phyloP scores from a whole-genome alignment of 768 basidiomycete species.

The Cyclocybe cylindracea region DNA sequence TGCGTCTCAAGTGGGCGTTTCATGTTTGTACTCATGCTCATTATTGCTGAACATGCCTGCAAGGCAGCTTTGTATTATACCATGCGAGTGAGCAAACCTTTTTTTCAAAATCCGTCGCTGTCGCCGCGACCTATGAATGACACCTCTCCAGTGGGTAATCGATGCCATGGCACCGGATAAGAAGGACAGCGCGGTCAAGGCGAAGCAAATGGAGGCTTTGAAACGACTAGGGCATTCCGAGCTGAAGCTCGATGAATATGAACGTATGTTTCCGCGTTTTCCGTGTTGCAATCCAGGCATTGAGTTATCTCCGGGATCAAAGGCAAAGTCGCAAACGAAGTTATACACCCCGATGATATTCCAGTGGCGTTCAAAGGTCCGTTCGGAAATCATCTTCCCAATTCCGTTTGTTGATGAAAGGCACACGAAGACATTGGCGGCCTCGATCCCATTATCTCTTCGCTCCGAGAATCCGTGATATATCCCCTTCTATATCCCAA shows the following conservation, averaged over 20 bases:
- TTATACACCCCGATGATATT: conserved; percentile 92
- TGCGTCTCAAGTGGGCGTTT: conserved; percentile 48
- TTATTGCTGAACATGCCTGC: conserved; percentile 21
- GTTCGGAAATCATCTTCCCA: conserved; percentile 15
- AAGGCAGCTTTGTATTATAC: conserved; percentile 84
- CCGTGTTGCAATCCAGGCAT: neutral
- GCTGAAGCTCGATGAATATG: conserved; percentile 87
- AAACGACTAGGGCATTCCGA: conserved; percentile 70
- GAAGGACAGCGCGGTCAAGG: conserved; percentile 63
- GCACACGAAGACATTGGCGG: conserved; percentile 77
- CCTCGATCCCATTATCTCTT: conserved; percentile 85
- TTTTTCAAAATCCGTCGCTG: neutral
- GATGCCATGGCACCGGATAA: conserved; percentile 52
- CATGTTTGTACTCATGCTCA: conserved; percentile 4
- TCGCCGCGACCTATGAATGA: neutral
- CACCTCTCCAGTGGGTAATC: conserved; percentile 58
- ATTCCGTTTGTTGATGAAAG: conserved; percentile 15
- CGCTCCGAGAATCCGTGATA: conserved; percentile 93
- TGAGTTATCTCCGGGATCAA: conserved; percentile 4
- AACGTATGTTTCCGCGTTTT: conserved; percentile 52
- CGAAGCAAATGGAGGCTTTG: conserved; percentile 70
- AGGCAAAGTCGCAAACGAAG: conserved; percentile 89
- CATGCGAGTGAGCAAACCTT: conserved; percentile 52
- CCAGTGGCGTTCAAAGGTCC: conserved; percentile 70
- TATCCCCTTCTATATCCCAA: conserved; percentile 91